Percentiles rank a stretch among this genome's conserved stretches.
These are phyloP conservation scores for Tricladium varicosporioides DNA, from an alignment of 2,329 filamentous ascomycete genomes.

Conservation along the genomic window DNA sequence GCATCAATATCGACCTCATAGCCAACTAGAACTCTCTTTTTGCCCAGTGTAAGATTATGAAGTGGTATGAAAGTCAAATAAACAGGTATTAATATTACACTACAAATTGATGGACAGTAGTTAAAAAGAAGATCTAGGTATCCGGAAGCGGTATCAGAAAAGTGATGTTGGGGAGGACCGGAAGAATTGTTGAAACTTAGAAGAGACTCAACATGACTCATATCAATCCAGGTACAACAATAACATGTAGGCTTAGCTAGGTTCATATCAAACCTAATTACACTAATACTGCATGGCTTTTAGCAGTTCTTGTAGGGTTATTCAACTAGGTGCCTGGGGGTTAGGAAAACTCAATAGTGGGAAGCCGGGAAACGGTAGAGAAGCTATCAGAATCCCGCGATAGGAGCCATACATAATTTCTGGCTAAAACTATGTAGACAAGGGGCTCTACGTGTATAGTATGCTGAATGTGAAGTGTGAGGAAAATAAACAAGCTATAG, in stretches of 20 bases:
- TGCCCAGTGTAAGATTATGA: conserved; percentile 35
- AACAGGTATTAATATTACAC: background rate
- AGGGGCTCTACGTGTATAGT: too few species aligned
- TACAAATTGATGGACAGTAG: too few species aligned
- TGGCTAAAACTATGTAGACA: too few species aligned
- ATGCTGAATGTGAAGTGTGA: too few species aligned
- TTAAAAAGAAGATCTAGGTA: too few species aligned
- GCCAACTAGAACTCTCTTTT: conserved; percentile 53
- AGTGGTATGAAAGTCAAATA: background rate
- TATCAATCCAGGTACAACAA: too few species aligned
- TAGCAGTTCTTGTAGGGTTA: background rate
- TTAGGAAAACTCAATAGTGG: background rate
- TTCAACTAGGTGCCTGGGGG: too few species aligned
- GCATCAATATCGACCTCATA: conserved; percentile 75
- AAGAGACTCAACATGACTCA: background rate
- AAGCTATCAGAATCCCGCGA: background rate
- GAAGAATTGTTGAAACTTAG: background rate
- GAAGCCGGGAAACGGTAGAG: background rate
- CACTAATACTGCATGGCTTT: background rate
- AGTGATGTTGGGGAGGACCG: background rate
- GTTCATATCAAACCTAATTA: background rate
- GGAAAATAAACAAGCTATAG: too few species aligned
- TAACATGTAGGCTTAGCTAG: background rate
- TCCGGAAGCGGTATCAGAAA: too few species aligned
- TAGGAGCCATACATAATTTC: background rate